Conservation (phyloP, 1,284 basidiomycete species). For the Amylostereum areolatum region DNA sequence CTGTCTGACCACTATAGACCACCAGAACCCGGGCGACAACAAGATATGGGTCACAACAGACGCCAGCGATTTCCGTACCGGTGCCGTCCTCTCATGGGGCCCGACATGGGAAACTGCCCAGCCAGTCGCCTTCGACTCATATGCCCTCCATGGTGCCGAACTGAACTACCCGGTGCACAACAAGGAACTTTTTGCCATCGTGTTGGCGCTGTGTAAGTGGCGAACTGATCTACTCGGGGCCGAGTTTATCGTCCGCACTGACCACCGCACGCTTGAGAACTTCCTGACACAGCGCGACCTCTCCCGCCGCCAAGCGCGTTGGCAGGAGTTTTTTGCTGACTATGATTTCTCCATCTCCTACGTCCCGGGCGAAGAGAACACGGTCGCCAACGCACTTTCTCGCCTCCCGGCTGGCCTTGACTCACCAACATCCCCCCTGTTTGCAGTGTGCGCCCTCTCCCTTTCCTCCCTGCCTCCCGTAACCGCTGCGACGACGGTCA, state of each 20-base stretch:
- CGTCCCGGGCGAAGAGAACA: slow-evolving; percentile 25
- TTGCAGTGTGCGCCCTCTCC: background rate
- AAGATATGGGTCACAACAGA: slow-evolving; percentile 15
- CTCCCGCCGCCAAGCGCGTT: slow-evolving; percentile 24
- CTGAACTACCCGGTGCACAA: slow-evolving; percentile 26
- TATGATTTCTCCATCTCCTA: slow-evolving; percentile 28
- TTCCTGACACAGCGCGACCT: slow-evolving; percentile 26
- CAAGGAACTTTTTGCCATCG: slow-evolving; percentile 23
- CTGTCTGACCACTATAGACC: background rate
- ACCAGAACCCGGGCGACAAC: background rate
- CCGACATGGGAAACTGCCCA: slow-evolving; percentile 10
- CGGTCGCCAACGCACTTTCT: slow-evolving; percentile 28
- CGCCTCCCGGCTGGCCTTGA: slow-evolving; percentile 18
- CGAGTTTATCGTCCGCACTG: slow-evolving; percentile 24
- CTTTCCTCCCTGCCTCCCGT: background rate
- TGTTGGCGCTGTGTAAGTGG: slow-evolving; percentile 22
- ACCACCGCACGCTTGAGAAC: slow-evolving; percentile 27
- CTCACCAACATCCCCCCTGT: background rate
- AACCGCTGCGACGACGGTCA: slow-evolving; percentile 7
- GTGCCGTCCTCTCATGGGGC: slow-evolving; percentile 17
- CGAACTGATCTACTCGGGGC: slow-evolving; percentile 19
- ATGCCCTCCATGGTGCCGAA: slow-evolving; percentile 24
- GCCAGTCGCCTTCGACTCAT: slow-evolving; percentile 20
- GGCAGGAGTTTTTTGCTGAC: slow-evolving; percentile 24
- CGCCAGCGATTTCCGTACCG: slow-evolving; percentile 14